These are phyloP conservation scores for Hyphodiscus sp. DNA, from an alignment of 2,329 filamentous ascomycete genomes.

Conservation along the genomic window DNA sequence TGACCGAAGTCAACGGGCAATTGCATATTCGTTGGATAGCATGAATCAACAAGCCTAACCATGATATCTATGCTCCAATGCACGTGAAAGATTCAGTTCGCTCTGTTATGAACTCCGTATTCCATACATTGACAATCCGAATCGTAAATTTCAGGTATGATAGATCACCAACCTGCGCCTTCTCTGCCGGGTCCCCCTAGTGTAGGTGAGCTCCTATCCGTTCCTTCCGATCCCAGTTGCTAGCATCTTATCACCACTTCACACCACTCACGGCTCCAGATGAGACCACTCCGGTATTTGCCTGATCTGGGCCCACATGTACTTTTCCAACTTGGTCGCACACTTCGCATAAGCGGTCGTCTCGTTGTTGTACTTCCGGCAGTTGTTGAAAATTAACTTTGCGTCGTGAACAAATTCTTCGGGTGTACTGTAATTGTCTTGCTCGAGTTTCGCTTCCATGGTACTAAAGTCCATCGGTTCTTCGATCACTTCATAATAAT, in stretches of 20 bases:
- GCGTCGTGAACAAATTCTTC: conserved; percentile 91
- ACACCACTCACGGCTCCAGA: conserved; percentile 28
- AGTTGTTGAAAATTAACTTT: conserved; percentile 88
- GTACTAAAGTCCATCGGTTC: conserved; percentile 95
- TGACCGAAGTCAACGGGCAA: no score
- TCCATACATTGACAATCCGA: no score
- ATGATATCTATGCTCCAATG: no score
- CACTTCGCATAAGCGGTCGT: conserved; percentile 92
- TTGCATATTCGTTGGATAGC: no score
- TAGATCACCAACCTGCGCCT: no score
- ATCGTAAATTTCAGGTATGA: no score
- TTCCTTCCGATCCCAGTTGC: background rate
- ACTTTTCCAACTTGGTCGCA: conserved; percentile 87
- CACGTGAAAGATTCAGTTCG: no score
- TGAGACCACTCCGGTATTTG: conserved; percentile 86
- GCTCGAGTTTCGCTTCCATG: conserved; percentile 93
- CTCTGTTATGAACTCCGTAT: no score
- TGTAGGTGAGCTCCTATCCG: background rate
- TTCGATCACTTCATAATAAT: conserved; percentile 98
- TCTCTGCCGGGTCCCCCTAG: background rate
- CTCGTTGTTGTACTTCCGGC: conserved; percentile 93
- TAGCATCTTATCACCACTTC: background rate
- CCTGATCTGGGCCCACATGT: conserved; percentile 90
- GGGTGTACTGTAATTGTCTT: conserved; percentile 82
- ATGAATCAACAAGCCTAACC: no score